Evolutionary conservation across 495 filamentous ascomycete genomes (phyloP).

Genomic region (Geoglossum glabrum): DNA sequence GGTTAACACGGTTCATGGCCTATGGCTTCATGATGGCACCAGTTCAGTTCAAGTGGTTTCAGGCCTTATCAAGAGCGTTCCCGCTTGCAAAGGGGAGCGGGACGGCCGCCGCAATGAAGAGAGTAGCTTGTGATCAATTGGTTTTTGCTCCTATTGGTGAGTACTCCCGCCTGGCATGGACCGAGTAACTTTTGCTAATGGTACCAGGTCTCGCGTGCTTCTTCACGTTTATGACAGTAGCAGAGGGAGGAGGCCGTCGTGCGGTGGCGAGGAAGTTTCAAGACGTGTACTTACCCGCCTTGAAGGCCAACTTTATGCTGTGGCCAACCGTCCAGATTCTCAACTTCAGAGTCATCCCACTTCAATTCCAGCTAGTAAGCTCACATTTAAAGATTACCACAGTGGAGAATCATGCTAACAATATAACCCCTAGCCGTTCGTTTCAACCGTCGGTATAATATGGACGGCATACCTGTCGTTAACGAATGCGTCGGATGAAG

Average conservation of each 20-base stretch:
- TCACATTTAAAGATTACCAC: not conserved
- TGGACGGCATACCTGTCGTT: slow-evolving; percentile 98
- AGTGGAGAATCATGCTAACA: not conserved
- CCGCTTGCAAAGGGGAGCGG: slow-evolving; percentile 62
- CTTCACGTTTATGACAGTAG: slow-evolving; percentile 91
- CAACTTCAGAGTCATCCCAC: slow-evolving; percentile 87
- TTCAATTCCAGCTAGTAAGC: slow-evolving; percentile 93
- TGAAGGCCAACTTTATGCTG: slow-evolving; percentile 90
- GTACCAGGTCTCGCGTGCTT: slow-evolving; percentile 55
- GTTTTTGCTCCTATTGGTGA: slow-evolving; percentile 79
- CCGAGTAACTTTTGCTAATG: slow-evolving; percentile 3
- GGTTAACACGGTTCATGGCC: slow-evolving; percentile 80
- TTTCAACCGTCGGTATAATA: slow-evolving; percentile 87
- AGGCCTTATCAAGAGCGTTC: slow-evolving; percentile 63
- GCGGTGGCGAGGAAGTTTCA: slow-evolving; percentile 70
- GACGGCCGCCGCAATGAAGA: slow-evolving; percentile 61
- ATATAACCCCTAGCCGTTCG: slow-evolving; percentile 53
- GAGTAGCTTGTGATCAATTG: slow-evolving; percentile 86
- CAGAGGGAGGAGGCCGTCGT: slow-evolving; percentile 74
- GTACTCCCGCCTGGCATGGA: slow-evolving; percentile 9
- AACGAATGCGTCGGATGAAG: slow-evolving; percentile 70
- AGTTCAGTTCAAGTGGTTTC: slow-evolving; percentile 92
- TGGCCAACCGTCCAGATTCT: slow-evolving; percentile 95
- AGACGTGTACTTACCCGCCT: slow-evolving; percentile 78
- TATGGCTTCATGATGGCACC: slow-evolving; percentile 95